A percentile compares a stretch with the other conserved stretches of the same genome.
These are phyloP conservation scores for Pseudogymnoascus sp. DNA, from an alignment of 2,329 filamentous ascomycete species.

Conservation along the genomic window DNA sequence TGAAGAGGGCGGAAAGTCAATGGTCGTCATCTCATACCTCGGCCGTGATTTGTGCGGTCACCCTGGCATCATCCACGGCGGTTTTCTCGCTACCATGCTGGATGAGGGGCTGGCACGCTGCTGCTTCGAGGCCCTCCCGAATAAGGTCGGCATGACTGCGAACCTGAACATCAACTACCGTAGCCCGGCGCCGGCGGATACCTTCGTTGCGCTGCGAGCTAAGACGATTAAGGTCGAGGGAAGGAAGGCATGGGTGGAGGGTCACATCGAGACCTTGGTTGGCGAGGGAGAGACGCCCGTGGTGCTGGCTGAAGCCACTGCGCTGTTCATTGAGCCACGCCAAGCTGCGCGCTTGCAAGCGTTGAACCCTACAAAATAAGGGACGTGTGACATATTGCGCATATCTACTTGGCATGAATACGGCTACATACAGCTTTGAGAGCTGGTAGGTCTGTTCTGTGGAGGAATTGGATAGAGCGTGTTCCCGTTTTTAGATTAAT, in stretches of 20 bases:
- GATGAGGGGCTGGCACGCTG: slow-evolving; percentile 85
- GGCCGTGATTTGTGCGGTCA: slow-evolving; percentile 79
- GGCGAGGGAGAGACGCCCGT: slow-evolving; percentile 51
- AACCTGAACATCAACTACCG: slow-evolving; percentile 78
- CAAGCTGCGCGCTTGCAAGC: slow-evolving; percentile 50
- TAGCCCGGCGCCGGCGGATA: slow-evolving; percentile 65
- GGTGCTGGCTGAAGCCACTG: slow-evolving; percentile 73
- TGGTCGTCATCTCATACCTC: slow-evolving; percentile 67
- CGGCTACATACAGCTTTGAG: neutral
- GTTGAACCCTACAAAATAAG: slow-evolving; percentile 35
- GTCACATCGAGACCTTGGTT: slow-evolving; percentile 70
- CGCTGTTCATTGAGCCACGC: slow-evolving; percentile 81
- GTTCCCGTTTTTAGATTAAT: neutral
- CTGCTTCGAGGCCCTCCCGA: slow-evolving; percentile 80
- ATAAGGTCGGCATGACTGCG: slow-evolving; percentile 79
- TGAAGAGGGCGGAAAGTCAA: slow-evolving; percentile 58
- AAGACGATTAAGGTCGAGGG: slow-evolving; percentile 81
- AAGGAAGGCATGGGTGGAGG: slow-evolving; percentile 89
- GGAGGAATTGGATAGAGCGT: neutral
- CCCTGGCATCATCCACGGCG: slow-evolving; percentile 83
- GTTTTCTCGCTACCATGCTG: slow-evolving; percentile 80
- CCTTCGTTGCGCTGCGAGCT: slow-evolving; percentile 69
- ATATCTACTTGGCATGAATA: neutral
- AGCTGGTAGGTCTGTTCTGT: neutral
- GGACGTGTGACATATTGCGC: neutral